phyloP scores from a whole-genome alignment of 768 basidiomycete genomes.

The Cytidiella melzeri region DNA sequence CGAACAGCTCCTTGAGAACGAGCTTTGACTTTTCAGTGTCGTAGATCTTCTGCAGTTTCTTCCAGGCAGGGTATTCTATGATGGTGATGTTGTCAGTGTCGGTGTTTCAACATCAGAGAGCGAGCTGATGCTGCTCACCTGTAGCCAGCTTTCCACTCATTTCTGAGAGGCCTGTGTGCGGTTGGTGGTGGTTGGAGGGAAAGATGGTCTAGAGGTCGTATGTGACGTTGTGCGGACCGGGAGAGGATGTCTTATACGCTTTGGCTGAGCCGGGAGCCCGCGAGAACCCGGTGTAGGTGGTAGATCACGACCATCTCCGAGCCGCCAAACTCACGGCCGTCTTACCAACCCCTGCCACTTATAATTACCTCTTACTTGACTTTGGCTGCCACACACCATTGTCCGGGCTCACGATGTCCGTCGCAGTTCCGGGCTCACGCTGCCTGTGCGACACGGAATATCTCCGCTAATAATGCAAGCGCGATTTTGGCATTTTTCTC shows the following conservation, averaged over 20 bases:
- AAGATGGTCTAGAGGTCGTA: slow-evolving; percentile 5
- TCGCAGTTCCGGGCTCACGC: no score
- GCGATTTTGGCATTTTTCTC: neutral
- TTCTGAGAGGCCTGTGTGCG: neutral
- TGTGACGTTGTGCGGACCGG: slow-evolving; percentile 1
- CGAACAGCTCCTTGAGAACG: slow-evolving; percentile 89
- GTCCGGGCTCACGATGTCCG: no score
- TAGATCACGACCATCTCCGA: neutral
- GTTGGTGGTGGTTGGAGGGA: neutral
- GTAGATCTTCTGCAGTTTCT: slow-evolving; percentile 83
- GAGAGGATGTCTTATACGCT: slow-evolving; percentile 7
- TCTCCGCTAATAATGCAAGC: no score
- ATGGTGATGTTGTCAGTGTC: neutral
- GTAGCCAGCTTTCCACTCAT: slow-evolving; percentile 66
- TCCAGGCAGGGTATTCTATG: slow-evolving; percentile 84
- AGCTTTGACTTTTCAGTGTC: slow-evolving; percentile 66
- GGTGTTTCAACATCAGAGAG: neutral
- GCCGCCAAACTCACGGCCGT: neutral
- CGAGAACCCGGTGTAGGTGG: slow-evolving; percentile 5
- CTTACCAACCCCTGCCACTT: no score
- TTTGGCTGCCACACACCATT: no score
- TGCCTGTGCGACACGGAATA: no score
- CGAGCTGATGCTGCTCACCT: slow-evolving; percentile 33
- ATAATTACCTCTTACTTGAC: no score
- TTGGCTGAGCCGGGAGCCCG: neutral